Percentiles rank a stretch among this genome's conserved stretches.
Evolutionary conservation across 2,329 filamentous ascomycete species (phyloP).

Genomic region (Lachnellula cervina): DNA sequence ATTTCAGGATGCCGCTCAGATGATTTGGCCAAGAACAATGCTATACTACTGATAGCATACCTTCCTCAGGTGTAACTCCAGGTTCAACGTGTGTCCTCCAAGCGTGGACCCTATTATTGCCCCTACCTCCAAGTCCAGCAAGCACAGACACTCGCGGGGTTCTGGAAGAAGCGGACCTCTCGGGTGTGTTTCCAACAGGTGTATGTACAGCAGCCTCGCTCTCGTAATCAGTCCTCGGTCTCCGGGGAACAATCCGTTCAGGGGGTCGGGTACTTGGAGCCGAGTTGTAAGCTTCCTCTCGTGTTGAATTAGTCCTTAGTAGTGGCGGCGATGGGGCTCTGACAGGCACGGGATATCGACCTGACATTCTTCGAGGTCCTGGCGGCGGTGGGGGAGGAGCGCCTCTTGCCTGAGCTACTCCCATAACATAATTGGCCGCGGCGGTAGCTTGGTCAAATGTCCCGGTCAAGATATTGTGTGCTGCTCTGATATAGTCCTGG

Average conservation of each 20-base stretch:
- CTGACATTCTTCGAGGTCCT: conserved; percentile 15
- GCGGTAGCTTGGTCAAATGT: conserved; percentile 30
- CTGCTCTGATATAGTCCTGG: conserved; percentile 47
- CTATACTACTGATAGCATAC: conserved; percentile 19
- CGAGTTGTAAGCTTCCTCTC: conserved; percentile 22
- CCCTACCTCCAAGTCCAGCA: conserved; percentile 25
- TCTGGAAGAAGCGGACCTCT: conserved; percentile 1
- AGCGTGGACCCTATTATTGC: conserved; percentile 26
- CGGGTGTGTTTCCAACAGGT: conserved; percentile 11
- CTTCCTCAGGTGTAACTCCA: conserved; percentile 27
- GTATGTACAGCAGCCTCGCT: conserved; percentile 25
- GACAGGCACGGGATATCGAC: conserved; percentile 16
- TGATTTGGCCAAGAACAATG: too few relatives aligned
- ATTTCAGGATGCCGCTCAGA: too few relatives aligned
- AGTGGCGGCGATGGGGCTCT: conserved; percentile 16
- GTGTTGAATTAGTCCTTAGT: conserved; percentile 24
- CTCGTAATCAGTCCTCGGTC: conserved; percentile 25
- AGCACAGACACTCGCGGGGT: conserved; percentile 19
- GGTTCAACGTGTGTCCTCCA: conserved; percentile 30
- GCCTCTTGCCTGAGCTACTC: conserved; percentile 22
- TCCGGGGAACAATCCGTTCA: conserved; percentile 24
- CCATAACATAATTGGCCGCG: conserved; percentile 31
- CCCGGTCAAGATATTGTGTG: conserved; percentile 31
- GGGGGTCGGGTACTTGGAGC: conserved; percentile 11
- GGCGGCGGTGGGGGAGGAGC: conserved; percentile 9